A percentile compares a stretch with the other conserved stretches of the same genome.
Evolutionary conservation across 805 yeast genomes (phyloP).

Genomic region (Saccharomyces eubayanus): DNA sequence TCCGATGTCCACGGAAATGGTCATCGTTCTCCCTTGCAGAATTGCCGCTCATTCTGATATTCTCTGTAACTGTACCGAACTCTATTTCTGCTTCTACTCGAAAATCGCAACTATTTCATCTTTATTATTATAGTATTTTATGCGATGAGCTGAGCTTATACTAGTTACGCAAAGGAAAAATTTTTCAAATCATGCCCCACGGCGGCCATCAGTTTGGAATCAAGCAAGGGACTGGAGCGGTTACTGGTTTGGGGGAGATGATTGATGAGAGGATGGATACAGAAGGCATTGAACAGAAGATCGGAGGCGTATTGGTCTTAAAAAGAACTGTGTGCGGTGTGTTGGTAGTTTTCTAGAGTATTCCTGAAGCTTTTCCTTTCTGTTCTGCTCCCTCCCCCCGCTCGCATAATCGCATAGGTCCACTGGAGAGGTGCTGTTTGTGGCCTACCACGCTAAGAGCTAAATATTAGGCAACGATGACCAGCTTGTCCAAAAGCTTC

Average conservation of each 20-base stretch:
- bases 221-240: background rate
- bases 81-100: background rate
- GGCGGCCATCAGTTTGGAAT: background rate
- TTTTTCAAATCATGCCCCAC: constrained; percentile 11
- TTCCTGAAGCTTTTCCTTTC: background rate
- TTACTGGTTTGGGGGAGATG: background rate
- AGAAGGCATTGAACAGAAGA: background rate
- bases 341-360: background rate
- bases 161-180: constrained; percentile 2
- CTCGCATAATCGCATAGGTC: background rate
- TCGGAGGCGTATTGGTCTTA: background rate
- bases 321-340: background rate
- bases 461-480: background rate
- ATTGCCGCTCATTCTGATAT: background rate
- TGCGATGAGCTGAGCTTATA: constrained; percentile 10
- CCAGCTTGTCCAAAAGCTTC: constrained; percentile 12
- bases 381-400: background rate
- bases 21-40: constrained; percentile 1
- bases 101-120: background rate
- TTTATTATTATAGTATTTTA: background rate
- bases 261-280: background rate
- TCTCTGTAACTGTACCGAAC: background rate
- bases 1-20: constrained; percentile 14
- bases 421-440: background rate
- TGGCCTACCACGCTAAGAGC: background rate